Conservation (phyloP, 345 rosid species). For the Eucalyptus caleyi region DNA sequence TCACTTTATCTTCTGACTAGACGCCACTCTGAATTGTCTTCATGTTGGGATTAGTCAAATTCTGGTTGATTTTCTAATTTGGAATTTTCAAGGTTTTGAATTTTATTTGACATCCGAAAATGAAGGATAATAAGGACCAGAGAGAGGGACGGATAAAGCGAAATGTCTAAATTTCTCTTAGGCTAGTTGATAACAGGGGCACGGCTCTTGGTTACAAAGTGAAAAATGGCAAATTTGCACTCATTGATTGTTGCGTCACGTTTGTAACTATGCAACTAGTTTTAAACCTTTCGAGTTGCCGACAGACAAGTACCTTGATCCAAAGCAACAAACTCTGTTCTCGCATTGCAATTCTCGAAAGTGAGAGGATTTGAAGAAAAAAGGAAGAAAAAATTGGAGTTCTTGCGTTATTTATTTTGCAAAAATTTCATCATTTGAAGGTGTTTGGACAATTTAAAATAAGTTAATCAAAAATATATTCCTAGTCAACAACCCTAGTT, state of each 20-base stretch:
- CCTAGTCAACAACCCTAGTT: too few species aligned
- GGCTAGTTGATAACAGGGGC: background rate
- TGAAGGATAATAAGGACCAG: background rate
- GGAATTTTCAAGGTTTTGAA: background rate
- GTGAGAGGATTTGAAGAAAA: background rate
- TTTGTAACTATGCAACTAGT: background rate
- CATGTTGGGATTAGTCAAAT: background rate
- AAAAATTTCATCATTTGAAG: too few species aligned
- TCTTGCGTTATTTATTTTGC: too few species aligned
- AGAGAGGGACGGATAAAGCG: background rate
- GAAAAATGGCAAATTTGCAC: background rate
- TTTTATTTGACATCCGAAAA: background rate
- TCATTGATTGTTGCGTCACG: background rate
- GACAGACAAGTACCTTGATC: background rate
- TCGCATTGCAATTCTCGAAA: fast-evolving
- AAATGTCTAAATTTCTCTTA: background rate
- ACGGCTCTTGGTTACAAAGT: background rate
- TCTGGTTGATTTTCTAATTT: background rate
- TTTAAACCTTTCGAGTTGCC: fast-evolving
- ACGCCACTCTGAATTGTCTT: background rate
- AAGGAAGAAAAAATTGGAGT: fast-evolving
- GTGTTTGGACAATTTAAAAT: too few species aligned
- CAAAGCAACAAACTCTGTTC: fast-evolving
- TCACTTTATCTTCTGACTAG: background rate
- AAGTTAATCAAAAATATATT: too few species aligned